Conservation (phyloP, 2,329 filamentous ascomycete species). For the Fusarium sp. region DNA sequence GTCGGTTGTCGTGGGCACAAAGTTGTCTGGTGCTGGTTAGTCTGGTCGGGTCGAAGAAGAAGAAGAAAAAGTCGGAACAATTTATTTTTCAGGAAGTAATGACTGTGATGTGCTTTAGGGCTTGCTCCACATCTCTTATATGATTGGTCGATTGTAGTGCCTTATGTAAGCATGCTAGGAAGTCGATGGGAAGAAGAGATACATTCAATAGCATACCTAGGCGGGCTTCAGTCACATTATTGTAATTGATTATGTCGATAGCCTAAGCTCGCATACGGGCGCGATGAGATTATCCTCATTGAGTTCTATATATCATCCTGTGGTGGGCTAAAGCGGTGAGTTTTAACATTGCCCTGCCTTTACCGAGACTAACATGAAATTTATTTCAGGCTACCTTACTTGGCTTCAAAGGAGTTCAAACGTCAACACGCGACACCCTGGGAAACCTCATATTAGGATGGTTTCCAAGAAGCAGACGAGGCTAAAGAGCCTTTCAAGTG, state of each 20-base stretch:
- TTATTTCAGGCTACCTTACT: slow-evolving; percentile 12
- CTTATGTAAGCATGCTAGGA: background rate
- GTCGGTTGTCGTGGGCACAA: slow-evolving; percentile 45
- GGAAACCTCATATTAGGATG: slow-evolving; percentile 51
- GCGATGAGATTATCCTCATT: background rate
- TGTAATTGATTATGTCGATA: background rate
- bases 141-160: background rate
- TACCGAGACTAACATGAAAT: slow-evolving; percentile 29
- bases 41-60: slow-evolving; percentile 40
- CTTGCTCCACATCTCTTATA: too few species aligned
- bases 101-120: background rate
- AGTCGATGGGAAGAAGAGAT: background rate
- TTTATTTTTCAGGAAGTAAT: slow-evolving; percentile 2
- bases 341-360: background rate
- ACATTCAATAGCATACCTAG: background rate
- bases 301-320: background rate
- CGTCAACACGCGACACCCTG: background rate
- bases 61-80: background rate
- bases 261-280: background rate
- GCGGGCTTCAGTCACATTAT: background rate
- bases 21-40: slow-evolving; percentile 39
- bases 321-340: slow-evolving; percentile 4
- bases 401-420: background rate
- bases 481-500: slow-evolving; percentile 58
- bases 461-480: slow-evolving; percentile 58